These are phyloP conservation scores for Cyberlindnera sargentensis DNA, from an alignment of 805 yeast species.

Conservation along the genomic window DNA sequence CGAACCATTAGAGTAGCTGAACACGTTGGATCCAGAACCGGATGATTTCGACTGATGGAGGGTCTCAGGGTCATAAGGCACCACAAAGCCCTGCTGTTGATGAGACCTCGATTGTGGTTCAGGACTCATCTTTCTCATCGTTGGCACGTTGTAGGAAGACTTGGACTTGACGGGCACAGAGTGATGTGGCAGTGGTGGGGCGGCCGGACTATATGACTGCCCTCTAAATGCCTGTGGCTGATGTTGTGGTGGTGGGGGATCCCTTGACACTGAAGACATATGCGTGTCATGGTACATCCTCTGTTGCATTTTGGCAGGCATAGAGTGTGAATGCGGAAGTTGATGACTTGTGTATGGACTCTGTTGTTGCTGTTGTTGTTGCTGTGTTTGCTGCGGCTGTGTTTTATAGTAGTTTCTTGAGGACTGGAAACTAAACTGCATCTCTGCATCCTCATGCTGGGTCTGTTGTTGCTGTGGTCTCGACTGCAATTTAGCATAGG, in stretches of 20 bases:
- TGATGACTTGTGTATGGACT: neutral
- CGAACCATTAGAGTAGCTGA: constrained; percentile 34
- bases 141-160: constrained; percentile 14
- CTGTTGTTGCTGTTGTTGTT: neutral
- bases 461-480: neutral
- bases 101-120: neutral
- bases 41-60: constrained; percentile 23
- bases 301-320: constrained; percentile 15
- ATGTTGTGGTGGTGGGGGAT: constrained; percentile 2
- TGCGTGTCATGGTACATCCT: constrained; percentile 1
- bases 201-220: constrained; percentile 1
- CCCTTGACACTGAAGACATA: constrained; percentile 6
- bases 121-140: neutral
- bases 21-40: constrained; percentile 20
- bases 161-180: constrained; percentile 18
- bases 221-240: constrained; percentile 1
- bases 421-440: constrained; percentile 24
- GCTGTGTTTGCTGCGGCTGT: neutral
- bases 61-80: constrained; percentile 27
- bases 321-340: constrained; percentile 20
- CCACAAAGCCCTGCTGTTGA: constrained; percentile 18
- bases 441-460: constrained; percentile 4
- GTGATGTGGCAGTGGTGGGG: constrained; percentile 21
- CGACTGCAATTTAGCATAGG: constrained; percentile 8
- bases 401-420: constrained; percentile 16